Base-by-base conservation (phyloP, 805 yeast genomes). In the Brettanomyces sp. region DNA sequence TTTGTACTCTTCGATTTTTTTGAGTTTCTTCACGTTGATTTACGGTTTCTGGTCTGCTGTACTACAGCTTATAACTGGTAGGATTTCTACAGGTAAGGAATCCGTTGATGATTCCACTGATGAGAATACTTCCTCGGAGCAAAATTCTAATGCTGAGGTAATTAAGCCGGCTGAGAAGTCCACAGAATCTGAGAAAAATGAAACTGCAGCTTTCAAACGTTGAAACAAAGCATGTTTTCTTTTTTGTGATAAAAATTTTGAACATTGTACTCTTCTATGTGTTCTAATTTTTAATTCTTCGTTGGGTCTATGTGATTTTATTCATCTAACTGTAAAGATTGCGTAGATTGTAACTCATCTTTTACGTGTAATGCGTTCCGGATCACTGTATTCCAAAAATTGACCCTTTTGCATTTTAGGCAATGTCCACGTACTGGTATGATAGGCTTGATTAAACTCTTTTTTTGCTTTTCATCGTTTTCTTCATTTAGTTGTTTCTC, bases 31-130 rank as follows among this genome's bases (percentile, higher is more conserved):
- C 42, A 65, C 77, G 5, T 42, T 76, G 12, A 39, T 50, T 13
- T 67, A 79, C 53, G 77, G 76, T 3, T 6, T 66, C 1, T 59
- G 70, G 57, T 72, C 75, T 12, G 60, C 67, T 8, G 11, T 43
- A 11, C 9, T 43, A 21, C 36, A 43, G 18, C 36, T 43, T 23
- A 34, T 43, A 8, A 43, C 41, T 30, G 45, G 45, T 14, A 41
- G 45, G 4, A 24, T 14, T 14, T 34, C 45, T 14, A 8, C 43
- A 18, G 41, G 33, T 11, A 39, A 32, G 5, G 36, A 33, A 32
- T 36, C 45, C 4, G 47, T 38, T 14, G 44, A 47, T 34, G 42
- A 24, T 11, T 40, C 42, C 12, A 41, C 42, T 21, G 45, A 12
- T n/a, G 33, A 36, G 12, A 13, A 5, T 23, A 23, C 12, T 11